Percentiles rank a stretch among this genome's conserved stretches.
Evolutionary conservation across 164 flowering plant species (phyloP).

Genomic region (Vitis vinifera): DNA sequence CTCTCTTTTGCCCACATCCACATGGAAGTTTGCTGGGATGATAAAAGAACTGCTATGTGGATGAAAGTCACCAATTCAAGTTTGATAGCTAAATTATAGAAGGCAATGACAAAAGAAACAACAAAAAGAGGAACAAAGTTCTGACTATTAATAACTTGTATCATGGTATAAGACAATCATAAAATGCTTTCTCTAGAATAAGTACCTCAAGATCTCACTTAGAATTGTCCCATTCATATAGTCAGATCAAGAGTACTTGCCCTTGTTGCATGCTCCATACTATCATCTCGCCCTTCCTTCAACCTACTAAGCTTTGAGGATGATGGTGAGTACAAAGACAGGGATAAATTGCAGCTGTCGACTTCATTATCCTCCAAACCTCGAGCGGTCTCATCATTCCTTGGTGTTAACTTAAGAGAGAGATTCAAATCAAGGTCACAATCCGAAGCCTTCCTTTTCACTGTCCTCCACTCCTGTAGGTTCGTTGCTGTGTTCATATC

Average conservation of each 20-base stretch:
- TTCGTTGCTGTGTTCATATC: slow-evolving; percentile 2
- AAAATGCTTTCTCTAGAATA: slow-evolving; percentile 21
- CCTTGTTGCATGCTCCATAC: slow-evolving; percentile 26
- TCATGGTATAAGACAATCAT: slow-evolving; percentile 14
- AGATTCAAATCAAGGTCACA: slow-evolving; percentile 53
- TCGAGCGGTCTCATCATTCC: slow-evolving; percentile 2
- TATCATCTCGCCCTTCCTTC: slow-evolving; percentile 23
- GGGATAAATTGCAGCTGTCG: slow-evolving; percentile 33
- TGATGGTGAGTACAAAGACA: slow-evolving; percentile 44
- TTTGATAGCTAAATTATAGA: too few relatives aligned
- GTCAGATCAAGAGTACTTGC: slow-evolving; percentile 91
- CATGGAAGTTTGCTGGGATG: too few relatives aligned
- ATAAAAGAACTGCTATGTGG: too few relatives aligned
- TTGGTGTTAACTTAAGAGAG: slow-evolving; percentile 37
- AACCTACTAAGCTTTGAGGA: slow-evolving; percentile 30
- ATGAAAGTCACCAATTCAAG: too few relatives aligned
- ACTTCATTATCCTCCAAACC: slow-evolving; percentile 20
- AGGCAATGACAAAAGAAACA: too few relatives aligned
- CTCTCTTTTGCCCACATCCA: too few relatives aligned
- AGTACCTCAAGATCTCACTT: slow-evolving; percentile 88
- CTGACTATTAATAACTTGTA: slow-evolving; percentile 18
- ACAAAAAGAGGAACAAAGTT: slow-evolving; percentile 16
- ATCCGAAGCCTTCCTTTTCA: slow-evolving; percentile 37
- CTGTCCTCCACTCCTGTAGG: slow-evolving; percentile 12
- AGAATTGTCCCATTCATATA: slow-evolving; percentile 65